Evolutionary conservation across 1,284 basidiomycete species (phyloP), one percentile per base, ranked within the genome.

Genomic region (Rhizopogon parksii): DNA sequence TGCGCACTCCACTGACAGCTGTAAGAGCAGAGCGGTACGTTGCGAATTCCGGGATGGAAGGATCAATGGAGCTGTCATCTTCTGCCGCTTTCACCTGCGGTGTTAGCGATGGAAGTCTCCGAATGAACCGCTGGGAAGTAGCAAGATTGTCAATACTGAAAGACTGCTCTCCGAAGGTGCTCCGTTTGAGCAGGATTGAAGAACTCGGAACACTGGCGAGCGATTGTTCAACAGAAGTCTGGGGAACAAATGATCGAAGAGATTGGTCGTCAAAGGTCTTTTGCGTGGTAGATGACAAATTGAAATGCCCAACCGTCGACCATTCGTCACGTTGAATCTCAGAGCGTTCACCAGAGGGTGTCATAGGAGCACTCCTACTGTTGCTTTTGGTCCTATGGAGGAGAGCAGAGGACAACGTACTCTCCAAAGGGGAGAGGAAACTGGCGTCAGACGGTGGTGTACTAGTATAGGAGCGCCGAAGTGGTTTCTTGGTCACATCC

Each of bases 211-310:
- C 17, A 34, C 30, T 27, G 39, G 36, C 36, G 12, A 40, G 37
- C 11, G 24, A 32, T 27, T 19, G 9, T 39, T 52, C 40, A 7
- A 24, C 19, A 14, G 46, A 39, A 27, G 24, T 19, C 34, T 36
- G 27, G n/a, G 12, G 6, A 19, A 9, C 8, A 21, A 34, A 46
- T 4, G 52, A 43, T 11, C 8, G 32, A 15, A 40, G 32, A 3
- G 52, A 54, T n/a, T 36, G 40, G n/a, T 54, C 12, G 17, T 25
- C 40, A 36, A 53, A 54, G 7, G 46, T 49, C 43, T 40, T 39
- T 17, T 47, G 53, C 24, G 42, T 43, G 14, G 42, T 53, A 21
- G 52, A 51, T 24, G 53, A 54, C 12, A 36, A 36, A 42, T 46
- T 47, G 27, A 21, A 49, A 11, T 39, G 34, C 24, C 53, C 53